These are phyloP conservation scores for Fraxinus sp. DNA, from an alignment of 305 asterid species.

Conservation along the genomic window DNA sequence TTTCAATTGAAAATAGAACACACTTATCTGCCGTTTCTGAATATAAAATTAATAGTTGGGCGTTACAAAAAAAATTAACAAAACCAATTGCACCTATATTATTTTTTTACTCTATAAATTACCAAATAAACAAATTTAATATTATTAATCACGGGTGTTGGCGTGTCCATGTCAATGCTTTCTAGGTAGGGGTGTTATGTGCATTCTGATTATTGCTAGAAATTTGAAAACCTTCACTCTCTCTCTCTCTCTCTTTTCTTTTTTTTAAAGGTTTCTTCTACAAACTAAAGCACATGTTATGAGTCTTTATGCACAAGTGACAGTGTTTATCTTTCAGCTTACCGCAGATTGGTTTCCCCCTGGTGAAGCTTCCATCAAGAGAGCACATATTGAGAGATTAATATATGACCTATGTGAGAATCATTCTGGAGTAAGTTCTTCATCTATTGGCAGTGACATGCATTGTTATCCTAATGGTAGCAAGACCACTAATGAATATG, in stretches of 20 bases:
- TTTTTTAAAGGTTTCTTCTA: not conserved
- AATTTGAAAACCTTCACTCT: not conserved
- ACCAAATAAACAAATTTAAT: not conserved
- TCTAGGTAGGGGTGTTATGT: not conserved
- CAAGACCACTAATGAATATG: slow-evolving; percentile 30
- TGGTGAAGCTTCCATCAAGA: slow-evolving; percentile 73
- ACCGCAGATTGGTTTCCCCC: slow-evolving; percentile 80
- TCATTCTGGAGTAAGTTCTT: slow-evolving; percentile 45
- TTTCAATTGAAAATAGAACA: not conserved
- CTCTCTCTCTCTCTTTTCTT: not conserved
- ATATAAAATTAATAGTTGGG: not conserved
- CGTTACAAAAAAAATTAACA: not conserved
- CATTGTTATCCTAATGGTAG: slow-evolving; percentile 32
- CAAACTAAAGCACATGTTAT: slow-evolving; percentile 2
- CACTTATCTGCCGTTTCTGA: not conserved
- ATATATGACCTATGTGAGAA: slow-evolving; percentile 57
- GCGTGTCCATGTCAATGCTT: not conserved
- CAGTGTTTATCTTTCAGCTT: slow-evolving; percentile 53
- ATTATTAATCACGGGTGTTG: not conserved
- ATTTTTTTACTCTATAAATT: not conserved
- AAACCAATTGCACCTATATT: not conserved
- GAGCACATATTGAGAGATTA: slow-evolving; percentile 65
- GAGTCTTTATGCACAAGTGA: slow-evolving; percentile 18
- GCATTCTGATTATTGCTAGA: slow-evolving; percentile 14
- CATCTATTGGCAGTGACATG: slow-evolving; percentile 39